These are phyloP conservation scores for Reticulomyxa filosa DNA, from an alignment of 78 protist species.

Conservation along the genomic window DNA sequence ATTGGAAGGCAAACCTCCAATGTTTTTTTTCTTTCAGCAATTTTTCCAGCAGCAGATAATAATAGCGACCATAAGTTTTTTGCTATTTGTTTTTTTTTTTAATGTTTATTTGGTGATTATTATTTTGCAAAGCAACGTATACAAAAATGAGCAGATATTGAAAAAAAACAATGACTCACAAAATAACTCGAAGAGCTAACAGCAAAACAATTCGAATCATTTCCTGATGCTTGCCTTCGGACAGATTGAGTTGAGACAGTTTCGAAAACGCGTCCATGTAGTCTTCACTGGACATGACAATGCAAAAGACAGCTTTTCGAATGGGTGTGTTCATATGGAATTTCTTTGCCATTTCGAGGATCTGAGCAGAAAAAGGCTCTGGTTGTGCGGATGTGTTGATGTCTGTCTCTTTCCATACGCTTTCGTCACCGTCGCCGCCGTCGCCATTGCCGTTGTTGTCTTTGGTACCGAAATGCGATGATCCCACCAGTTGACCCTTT, in stretches of 20 bases:
- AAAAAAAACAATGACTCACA: background rate
- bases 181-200: background rate
- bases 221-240: background rate
- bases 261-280: background rate
- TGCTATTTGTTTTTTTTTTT: too few relatives aligned
- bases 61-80: too few relatives aligned
- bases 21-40: background rate
- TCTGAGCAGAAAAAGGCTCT: background rate
- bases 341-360: background rate
- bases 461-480: too few relatives aligned
- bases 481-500: background rate
- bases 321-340: background rate
- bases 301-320: background rate
- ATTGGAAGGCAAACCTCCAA: background rate
- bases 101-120: too few relatives aligned
- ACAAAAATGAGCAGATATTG: too few relatives aligned
- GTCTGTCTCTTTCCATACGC: background rate
- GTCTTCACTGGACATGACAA: background rate
- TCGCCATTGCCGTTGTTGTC: background rate
- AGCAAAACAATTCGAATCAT: background rate
- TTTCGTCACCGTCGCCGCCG: background rate
- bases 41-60: background rate
- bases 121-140: too few relatives aligned
- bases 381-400: background rate
- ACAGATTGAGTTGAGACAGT: background rate